A percentile compares a stretch with the other conserved stretches of the same genome.
phyloP scores from a whole-genome alignment of 1,139 yeast species.

The Pneumocystis oryctolagi region DNA sequence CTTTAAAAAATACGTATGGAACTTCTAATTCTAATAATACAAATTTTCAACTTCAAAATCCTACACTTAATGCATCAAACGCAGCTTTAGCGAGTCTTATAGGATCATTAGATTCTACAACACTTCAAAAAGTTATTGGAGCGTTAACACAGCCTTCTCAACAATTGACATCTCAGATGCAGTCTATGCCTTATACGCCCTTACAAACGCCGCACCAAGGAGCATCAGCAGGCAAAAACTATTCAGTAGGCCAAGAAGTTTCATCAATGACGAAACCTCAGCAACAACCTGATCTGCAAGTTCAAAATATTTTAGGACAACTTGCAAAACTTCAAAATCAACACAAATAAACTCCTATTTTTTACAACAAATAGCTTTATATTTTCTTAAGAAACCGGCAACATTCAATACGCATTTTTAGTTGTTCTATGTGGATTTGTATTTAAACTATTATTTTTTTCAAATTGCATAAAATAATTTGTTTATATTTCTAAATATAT shows the following conservation, averaged over 20 bases:
- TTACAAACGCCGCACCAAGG: constrained; percentile 2
- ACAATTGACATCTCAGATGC: background rate
- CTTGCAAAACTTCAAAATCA: background rate
- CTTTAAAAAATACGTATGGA: constrained; percentile 4
- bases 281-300: constrained; percentile 14
- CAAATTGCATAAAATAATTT: background rate
- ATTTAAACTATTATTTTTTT: background rate
- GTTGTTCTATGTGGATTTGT: background rate
- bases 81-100: constrained; percentile 17
- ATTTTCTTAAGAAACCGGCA: background rate
- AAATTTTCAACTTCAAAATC: constrained; percentile 4
- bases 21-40: constrained; percentile 5
- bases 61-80: constrained; percentile 7
- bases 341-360: background rate
- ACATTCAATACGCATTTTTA: background rate
- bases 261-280: constrained; percentile 2
- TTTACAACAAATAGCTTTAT: background rate
- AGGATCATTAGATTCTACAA: constrained; percentile 22
- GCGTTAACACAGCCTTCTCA: constrained; percentile 20
- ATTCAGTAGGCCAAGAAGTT: background rate
- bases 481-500: background rate
- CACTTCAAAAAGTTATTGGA: constrained; percentile 21
- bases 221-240: background rate
- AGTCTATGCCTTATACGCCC: background rate
- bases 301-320: background rate